Base-by-base conservation (phyloP, 179 eudicot species). In the Silene vulgaris region DNA sequence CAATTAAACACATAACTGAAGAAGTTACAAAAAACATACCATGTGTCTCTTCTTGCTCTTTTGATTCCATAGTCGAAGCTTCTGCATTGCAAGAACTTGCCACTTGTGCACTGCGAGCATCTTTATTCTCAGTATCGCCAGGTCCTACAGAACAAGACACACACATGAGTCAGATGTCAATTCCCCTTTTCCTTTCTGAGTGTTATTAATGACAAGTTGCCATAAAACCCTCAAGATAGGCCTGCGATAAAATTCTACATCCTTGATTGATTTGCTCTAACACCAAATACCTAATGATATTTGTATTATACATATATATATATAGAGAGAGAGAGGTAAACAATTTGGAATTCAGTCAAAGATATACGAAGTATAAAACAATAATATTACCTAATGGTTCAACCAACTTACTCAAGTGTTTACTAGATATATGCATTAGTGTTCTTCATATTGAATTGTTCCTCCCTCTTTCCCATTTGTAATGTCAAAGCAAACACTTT, bases 391-490 rank as follows among this genome's bases (percentile, higher is more conserved):
- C 14, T 45, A 45, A 45, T 45, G 52, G 14, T 45, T 45, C 52
- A 20, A 60, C 64, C 64, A 20, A 13, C 9, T 60, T 5, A 60
- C 23, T 17, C 64, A 60, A 20, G 26, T 60, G 26, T 60, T 59
- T 17, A 60, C 6, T 7, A 60, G 20, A 60, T 60, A 7, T 60
- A 60, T 60, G 20, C 23, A 60, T 20, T 8, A 8, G 23, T 8
- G 3, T 6, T 60, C 64, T 8, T 21, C 26, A 17, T 60, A 60
- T 60, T 17, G 28, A 5, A 19, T 60, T 60, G 26, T 60, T 60
- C 20, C 64, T 60, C 26, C 28, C 64, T 60, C 64, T 60, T 60
- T 20, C 64, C 28, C 64, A 60, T 60, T 19, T 60, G 64, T 60
- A 20, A 57, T 6, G 16, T 57, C 7, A 59, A 32, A 57, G n/a